Base-by-base conservation (phyloP, 2,329 filamentous ascomycete genomes). In the Colletotrichum sp. region DNA sequence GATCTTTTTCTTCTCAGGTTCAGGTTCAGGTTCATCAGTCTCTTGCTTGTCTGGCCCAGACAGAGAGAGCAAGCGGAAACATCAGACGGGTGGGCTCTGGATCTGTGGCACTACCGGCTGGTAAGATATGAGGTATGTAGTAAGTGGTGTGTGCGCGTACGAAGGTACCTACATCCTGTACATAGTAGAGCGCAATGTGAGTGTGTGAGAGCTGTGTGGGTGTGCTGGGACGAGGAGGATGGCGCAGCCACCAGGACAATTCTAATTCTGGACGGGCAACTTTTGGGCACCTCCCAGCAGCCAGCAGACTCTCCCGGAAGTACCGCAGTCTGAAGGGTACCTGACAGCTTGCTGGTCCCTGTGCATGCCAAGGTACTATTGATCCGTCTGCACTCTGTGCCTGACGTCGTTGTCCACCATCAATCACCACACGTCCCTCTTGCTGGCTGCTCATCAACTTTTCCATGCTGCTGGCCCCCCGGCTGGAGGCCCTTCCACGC, bases 41-140 rank as follows among this genome's bases (percentile, higher is more conserved):
- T 30, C 81, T 83, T 80, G 81, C 80, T 82, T 84, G 84, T 87
- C 84, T 87, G 85, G 69, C 44, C 62, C 69, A 67, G 39, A n/a
- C 69, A 67, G 39, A 49, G 62, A 63, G 85, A 84, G 84, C 83
- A 86, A 85, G 82, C 80, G 82, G 83, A 84, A 85, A 85, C 82
- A 84, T 85, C 82, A 85, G 83, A 85, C 83, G 84, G 73, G 74
- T 70, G 34, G 39, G 57, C 64, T 64, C 44, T 66, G 59, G 57
- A 59, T n/a, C 64, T 70, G 34, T 24, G 32, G 63, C 49, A 39
- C 62, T 44, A 39, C 66, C 44, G 55, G 30, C 49, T 36, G 30
- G 12, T 63, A 64, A 67, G 69, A 39, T 59, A 55, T 75, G 62
- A 49, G 26, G 52, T 55, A 66, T 62, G 60, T 63, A 52, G 32